Base-by-base conservation (phyloP, 192 early-diverging fungal genomes). In the Physocladia obscura region DNA sequence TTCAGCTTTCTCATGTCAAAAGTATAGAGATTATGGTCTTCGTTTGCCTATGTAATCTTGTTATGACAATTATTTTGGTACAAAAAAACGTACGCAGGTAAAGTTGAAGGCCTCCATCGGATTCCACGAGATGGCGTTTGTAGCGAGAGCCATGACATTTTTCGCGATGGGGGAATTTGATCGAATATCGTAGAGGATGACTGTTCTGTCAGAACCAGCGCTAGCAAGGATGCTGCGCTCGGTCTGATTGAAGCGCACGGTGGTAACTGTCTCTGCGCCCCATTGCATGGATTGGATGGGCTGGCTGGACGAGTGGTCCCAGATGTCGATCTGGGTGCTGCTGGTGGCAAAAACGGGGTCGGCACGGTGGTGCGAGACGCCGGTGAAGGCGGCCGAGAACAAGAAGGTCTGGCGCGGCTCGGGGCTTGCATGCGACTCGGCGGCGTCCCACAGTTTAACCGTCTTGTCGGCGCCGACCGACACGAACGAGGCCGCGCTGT, bases 21-120 rank as follows among this genome's bases (percentile, higher is more conserved):
- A 4, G 86, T 90, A 77, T 99, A 99, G 60, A 89, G 83, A 70
- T 98, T 98, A 75, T 98, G 94, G 82, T 99, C 95, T 81, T 99
- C 97, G 82, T 92, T 99, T 27, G 93, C 97, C 71, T 83, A 67
- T 5, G 44, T 24, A 38, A 58, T 52, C 75, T 37, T 24, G 67
- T 13, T 37, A n/a, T 21, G 26, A 60, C 15, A 22, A 52, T 51
- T 34, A 2, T 19, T 76, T 1, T 92, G 32, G 87, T 89, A 58
- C 74, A 58, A 22, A 60, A 69, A 57, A 4, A 76, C 71, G 38
- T 74, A 83, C 84, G 2, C 84, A 83, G 32, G 95, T 87, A 81
- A 99, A 98, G 70, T 89, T 94, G 77, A 92, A 96, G 3, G 97
- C 94, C 74, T 98, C 94, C 94, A 98, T 97, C 3, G 97, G 97